Percentiles rank a stretch among this genome's conserved stretches.
Conservation (phyloP, 495 filamentous ascomycete genomes). For the Sordaria brevicollis region DNA sequence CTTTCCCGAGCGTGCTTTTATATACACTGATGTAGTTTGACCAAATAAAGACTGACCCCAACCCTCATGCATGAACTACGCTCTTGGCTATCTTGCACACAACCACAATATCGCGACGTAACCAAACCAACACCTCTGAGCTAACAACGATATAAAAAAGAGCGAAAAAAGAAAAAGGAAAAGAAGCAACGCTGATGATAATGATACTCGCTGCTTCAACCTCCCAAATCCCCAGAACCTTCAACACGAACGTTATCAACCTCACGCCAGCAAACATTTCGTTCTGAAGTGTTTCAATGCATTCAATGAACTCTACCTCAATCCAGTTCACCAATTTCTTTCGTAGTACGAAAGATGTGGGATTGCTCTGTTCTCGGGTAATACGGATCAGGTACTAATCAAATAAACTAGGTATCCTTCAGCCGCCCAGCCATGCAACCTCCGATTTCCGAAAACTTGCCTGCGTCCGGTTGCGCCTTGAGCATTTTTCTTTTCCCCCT, state of each 20-base stretch:
- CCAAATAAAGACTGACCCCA: neutral
- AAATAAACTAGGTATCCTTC: too few species aligned
- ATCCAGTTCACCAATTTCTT: too few species aligned
- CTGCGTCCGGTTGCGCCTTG: neutral
- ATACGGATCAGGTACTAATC: too few species aligned
- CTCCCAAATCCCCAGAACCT: too few species aligned
- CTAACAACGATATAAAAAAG: neutral
- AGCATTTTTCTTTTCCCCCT: too few species aligned
- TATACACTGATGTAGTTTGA: neutral
- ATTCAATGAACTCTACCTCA: too few species aligned
- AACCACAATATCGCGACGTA: neutral
- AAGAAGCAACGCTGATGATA: neutral
- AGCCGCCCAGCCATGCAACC: neutral
- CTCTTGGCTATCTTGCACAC: neutral
- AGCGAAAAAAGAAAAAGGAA: neutral
- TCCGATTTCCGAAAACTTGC: neutral
- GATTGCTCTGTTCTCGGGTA: too few species aligned
- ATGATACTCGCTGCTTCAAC: neutral
- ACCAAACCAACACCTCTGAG: neutral
- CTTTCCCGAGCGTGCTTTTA: neutral
- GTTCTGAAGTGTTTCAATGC: too few species aligned
- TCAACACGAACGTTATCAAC: too few species aligned
- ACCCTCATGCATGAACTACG: neutral
- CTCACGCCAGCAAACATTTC: too few species aligned
- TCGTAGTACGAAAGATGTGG: too few species aligned